These are phyloP conservation scores for Primulina eburnea DNA, from an alignment of 257 asterid species.

Conservation along the genomic window DNA sequence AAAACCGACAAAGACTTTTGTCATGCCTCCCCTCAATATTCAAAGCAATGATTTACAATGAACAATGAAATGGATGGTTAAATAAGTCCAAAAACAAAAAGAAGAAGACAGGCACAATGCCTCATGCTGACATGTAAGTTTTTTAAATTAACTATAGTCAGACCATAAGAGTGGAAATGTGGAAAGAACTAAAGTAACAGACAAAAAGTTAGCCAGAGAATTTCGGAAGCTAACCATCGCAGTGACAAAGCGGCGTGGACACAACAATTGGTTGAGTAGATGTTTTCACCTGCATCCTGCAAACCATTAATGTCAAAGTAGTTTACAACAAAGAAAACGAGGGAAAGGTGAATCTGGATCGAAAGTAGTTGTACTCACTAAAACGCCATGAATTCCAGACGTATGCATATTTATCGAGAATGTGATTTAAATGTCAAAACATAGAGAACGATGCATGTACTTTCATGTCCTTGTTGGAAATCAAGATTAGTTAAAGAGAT, in stretches of 20 bases:
- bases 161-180: conserved; percentile 17
- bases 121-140: background rate
- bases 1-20: conserved; percentile 7
- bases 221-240: conserved; percentile 62
- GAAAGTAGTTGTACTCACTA: background rate
- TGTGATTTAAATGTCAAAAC: conserved; percentile 18
- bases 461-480: conserved; percentile 7
- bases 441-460: background rate
- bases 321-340: conserved; percentile 13
- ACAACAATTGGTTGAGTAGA: conserved; percentile 81
- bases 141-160: background rate
- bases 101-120: conserved; percentile 2
- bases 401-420: conserved; percentile 6
- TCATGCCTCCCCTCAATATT: conserved; percentile 6
- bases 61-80: background rate
- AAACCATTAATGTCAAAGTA: conserved; percentile 23
- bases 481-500: background rate
- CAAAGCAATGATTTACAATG: conserved; percentile 8
- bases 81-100: conserved; percentile 4
- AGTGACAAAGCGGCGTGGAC: conserved; percentile 80
- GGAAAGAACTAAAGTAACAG: conserved; percentile 9
- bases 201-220: conserved; percentile 2
- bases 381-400: conserved; percentile 17
- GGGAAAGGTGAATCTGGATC: conserved; percentile 9
- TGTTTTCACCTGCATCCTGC: conserved; percentile 97